Evolutionary conservation across 345 rosid species (phyloP).

Genomic region (Kandelia obovata): DNA sequence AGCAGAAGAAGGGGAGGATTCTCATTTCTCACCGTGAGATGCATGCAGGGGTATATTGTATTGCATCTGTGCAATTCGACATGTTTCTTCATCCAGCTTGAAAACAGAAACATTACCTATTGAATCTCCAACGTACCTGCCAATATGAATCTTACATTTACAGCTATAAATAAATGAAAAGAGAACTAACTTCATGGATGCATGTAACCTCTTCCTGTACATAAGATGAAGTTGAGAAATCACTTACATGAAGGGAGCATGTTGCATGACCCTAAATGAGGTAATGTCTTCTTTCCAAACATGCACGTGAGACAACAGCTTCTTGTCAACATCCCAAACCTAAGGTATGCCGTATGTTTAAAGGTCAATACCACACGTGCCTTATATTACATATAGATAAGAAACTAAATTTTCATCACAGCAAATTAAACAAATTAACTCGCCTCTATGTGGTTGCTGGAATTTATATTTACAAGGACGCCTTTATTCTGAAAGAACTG

Average conservation of each 20-base stretch:
- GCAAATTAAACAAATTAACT: constrained; percentile 20
- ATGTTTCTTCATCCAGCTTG: constrained; percentile 52
- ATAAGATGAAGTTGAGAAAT: constrained; percentile 3
- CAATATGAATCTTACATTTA: constrained; percentile 14
- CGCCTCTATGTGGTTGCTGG: constrained; percentile 75
- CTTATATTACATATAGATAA: no score
- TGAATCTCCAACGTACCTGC: constrained; percentile 80
- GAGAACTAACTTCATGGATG: not conserved
- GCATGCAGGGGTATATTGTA: constrained; percentile 68
- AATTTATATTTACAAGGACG: constrained; percentile 64
- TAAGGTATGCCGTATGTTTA: constrained; percentile 5
- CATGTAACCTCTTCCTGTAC: not conserved
- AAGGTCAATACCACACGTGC: not conserved
- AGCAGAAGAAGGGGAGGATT: not conserved
- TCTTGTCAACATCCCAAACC: constrained; percentile 90
- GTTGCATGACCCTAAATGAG: constrained; percentile 60
- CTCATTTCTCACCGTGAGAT: constrained; percentile 54
- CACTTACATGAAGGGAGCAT: constrained; percentile 61
- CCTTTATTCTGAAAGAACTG: constrained; percentile 79
- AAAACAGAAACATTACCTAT: constrained; percentile 65
- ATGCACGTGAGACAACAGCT: constrained; percentile 49
- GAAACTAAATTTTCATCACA: not conserved
- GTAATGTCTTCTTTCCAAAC: constrained; percentile 54
- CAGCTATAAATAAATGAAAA: constrained; percentile 6
- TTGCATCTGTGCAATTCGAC: constrained; percentile 44